Conservation (phyloP, 2,329 filamentous ascomycete species). For the Apiospora hydei region DNA sequence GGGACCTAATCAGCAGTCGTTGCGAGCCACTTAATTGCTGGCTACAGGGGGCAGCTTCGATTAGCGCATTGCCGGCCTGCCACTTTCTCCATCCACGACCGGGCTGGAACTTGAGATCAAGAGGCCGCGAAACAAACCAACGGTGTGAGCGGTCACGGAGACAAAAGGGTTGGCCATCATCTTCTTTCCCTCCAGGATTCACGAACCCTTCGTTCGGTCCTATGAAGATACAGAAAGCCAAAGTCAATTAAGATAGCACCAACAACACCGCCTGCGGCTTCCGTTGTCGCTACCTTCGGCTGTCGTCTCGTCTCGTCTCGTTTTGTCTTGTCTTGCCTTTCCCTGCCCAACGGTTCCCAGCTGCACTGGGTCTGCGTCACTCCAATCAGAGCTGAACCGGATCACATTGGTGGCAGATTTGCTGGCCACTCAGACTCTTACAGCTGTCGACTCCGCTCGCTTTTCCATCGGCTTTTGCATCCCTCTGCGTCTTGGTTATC, state of each 20-base stretch:
- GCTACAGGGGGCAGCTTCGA: slow-evolving; percentile 1
- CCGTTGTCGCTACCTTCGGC: background rate
- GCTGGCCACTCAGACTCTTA: slow-evolving; percentile 43
- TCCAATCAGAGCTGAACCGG: slow-evolving; percentile 41
- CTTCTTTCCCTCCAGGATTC: background rate
- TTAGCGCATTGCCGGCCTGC: background rate
- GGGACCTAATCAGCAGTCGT: slow-evolving; percentile 13
- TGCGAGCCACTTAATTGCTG: slow-evolving; percentile 14
- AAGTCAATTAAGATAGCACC: background rate
- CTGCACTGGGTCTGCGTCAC: slow-evolving; percentile 34
- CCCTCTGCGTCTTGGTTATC: slow-evolving; percentile 35
- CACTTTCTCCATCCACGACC: slow-evolving; percentile 7
- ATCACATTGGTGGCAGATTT: slow-evolving; percentile 33
- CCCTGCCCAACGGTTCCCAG: slow-evolving; percentile 32
- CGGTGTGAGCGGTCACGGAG: slow-evolving; percentile 17
- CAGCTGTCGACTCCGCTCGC: slow-evolving; percentile 43
- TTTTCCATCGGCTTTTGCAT: slow-evolving; percentile 36
- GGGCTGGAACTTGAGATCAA: slow-evolving; percentile 8
- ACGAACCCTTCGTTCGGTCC: background rate
- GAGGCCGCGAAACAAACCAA: slow-evolving; percentile 4
- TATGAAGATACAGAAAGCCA: background rate
- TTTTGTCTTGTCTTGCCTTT: background rate
- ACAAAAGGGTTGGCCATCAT: background rate
- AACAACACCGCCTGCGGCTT: background rate
- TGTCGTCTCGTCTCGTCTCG: background rate